Evolutionary conservation across 768 basidiomycete genomes (phyloP), one percentile per base, ranked within the genome.

Genomic region (Leccinum aurantiacum): DNA sequence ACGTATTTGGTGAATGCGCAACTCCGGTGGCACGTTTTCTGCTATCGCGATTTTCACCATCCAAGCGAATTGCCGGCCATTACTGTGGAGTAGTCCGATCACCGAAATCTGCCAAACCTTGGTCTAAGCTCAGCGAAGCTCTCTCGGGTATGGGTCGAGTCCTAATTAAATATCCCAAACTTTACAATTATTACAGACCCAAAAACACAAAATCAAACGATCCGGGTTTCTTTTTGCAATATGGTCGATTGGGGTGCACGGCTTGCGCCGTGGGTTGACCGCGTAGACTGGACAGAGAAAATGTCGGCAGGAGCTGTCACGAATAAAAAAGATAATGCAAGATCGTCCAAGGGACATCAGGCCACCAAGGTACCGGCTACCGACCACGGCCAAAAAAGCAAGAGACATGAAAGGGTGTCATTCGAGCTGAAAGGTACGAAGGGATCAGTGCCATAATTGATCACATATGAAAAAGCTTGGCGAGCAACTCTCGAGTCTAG

Each of bases 121-220:
- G 71, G 4, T 67, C 57, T 31, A 46, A 69, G 71, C 67, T 71
- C 71, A 72, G 70, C 69, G 67, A 72, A 71, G 61, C 53, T 65
- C 22, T 62, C 48, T 62, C 62, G 61, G 59, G 51, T 60, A 56
- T 2, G 13, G 25, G 57, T 47, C n/a, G 24, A 15, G n/a, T 46
- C 44, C 53, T 47, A 61, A 69, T 69, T 74, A 66, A 67, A 37
- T 63, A 60, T 25, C 60, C 48, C n/a, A 44, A 70, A 70, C 70
- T 53, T 66, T 53, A 47, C 60, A 59, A 55, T 54, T 46, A 64
- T 61, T 31, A 49, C 46, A 22, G 19, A 53, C 48, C 47, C 54
- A 57, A 62, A 60, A 46, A 50, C 54, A 38, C 56, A 53, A 44
- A 51, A 17, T 53, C 60, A 57, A 56, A 59, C 60, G 57, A 46